phyloP scores from a whole-genome alignment of 192 early-diverging fungal genomes.

The Entrophospora sp. region DNA sequence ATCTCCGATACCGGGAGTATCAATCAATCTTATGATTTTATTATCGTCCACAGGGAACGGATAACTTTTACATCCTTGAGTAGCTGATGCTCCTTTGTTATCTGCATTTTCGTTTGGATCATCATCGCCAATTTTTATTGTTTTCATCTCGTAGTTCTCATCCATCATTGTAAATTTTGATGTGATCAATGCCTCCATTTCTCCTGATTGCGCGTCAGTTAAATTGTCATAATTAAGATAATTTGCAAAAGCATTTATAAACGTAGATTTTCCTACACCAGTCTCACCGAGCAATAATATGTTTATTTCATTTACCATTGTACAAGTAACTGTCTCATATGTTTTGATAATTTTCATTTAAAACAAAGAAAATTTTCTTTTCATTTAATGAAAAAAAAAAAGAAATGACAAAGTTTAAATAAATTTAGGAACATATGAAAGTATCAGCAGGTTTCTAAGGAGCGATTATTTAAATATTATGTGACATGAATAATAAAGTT shows the following conservation, averaged over 20 bases:
- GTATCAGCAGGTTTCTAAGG: too few species aligned
- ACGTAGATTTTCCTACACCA: slow-evolving; percentile 27
- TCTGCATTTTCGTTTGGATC: slow-evolving; percentile 16
- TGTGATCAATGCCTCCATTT: slow-evolving; percentile 18
- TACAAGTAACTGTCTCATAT: too few species aligned
- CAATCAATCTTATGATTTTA: slow-evolving; percentile 21
- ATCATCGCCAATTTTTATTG: slow-evolving; percentile 20
- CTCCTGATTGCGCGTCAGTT: slow-evolving; percentile 10
- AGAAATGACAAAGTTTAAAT: too few species aligned
- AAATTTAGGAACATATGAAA: too few species aligned
- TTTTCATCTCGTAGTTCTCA: slow-evolving; percentile 8
- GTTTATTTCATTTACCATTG: too few species aligned
- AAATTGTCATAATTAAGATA: slow-evolving; percentile 23
- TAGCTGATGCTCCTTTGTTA: slow-evolving; percentile 15
- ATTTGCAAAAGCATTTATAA: slow-evolving; percentile 27
- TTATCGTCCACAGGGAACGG: slow-evolving; percentile 14
- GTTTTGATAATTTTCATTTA: too few species aligned
- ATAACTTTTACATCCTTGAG: slow-evolving; percentile 20
- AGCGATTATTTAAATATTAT: too few species aligned
- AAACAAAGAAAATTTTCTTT: too few species aligned
- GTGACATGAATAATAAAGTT: too few species aligned
- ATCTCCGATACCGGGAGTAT: slow-evolving; percentile 27
- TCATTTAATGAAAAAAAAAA: too few species aligned
- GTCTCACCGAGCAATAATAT: neutral
- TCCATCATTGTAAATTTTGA: slow-evolving; percentile 13